Evolutionary conservation across 192 early-diverging fungal genomes (phyloP).

Genomic region (Piromyces finnis): DNA sequence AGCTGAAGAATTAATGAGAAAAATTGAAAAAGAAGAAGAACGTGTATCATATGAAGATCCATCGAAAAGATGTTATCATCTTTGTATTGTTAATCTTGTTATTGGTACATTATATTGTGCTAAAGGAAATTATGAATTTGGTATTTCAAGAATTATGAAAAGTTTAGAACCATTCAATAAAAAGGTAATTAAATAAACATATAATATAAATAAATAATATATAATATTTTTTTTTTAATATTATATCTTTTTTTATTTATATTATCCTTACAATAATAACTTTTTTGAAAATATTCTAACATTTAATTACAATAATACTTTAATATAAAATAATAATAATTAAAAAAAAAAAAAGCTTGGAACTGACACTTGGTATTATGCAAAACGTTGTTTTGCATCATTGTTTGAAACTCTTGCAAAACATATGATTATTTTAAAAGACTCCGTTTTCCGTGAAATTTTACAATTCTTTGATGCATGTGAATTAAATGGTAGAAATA

Average conservation of each 20-base stretch:
- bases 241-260: too few relatives aligned
- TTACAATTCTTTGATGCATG: slow-evolving; percentile 37
- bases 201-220: too few relatives aligned
- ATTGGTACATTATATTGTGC: slow-evolving; percentile 49
- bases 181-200: slow-evolving; percentile 27
- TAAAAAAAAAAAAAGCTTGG: slow-evolving; percentile 18
- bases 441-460: slow-evolving; percentile 29
- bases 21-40: slow-evolving; percentile 49
- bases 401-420: slow-evolving; percentile 44
- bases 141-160: slow-evolving; percentile 44
- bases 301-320: too few relatives aligned
- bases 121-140: slow-evolving; percentile 51
- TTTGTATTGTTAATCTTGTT: slow-evolving; percentile 46
- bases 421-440: slow-evolving; percentile 48
- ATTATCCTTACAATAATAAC: too few relatives aligned
- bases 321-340: neutral
- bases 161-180: slow-evolving; percentile 44
- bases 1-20: slow-evolving; percentile 44
- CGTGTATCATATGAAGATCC: slow-evolving; percentile 35
- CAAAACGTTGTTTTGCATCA: slow-evolving; percentile 36
- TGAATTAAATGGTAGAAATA: slow-evolving; percentile 32
- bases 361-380: slow-evolving; percentile 49
- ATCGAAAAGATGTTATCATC: slow-evolving; percentile 30
- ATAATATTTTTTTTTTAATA: too few relatives aligned
- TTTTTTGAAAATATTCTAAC: too few relatives aligned